These are phyloP conservation scores for Rhizopogon rudus DNA, from an alignment of 768 basidiomycete genomes.

Conservation along the genomic window DNA sequence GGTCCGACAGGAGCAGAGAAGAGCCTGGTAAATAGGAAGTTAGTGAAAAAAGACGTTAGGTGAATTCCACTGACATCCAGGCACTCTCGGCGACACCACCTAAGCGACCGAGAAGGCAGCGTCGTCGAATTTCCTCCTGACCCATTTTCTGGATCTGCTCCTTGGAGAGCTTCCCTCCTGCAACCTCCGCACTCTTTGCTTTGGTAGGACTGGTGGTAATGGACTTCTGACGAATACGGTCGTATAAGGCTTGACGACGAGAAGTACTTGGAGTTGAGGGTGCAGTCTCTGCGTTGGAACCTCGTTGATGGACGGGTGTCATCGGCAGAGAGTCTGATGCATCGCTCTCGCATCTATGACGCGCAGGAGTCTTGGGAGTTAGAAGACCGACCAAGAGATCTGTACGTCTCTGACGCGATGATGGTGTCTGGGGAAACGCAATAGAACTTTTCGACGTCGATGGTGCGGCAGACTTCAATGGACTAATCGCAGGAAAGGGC, in stretches of 20 bases:
- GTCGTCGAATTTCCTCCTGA: conserved; percentile 73
- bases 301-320: conserved; percentile 64
- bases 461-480: conserved; percentile 25
- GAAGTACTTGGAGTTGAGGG: conserved; percentile 71
- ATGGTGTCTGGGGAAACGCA: conserved; percentile 64
- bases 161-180: conserved; percentile 47
- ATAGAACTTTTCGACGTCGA: conserved; percentile 45
- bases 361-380: conserved; percentile 33
- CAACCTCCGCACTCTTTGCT: conserved; percentile 32
- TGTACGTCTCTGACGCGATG: conserved; percentile 35
- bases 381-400: conserved; percentile 32
- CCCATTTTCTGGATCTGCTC: conserved; percentile 67
- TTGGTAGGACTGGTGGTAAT: conserved; percentile 66
- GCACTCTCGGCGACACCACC: conserved; percentile 81
- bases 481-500: conserved; percentile 44
- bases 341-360: conserved; percentile 41
- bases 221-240: conserved; percentile 73
- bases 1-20: conserved; percentile 62
- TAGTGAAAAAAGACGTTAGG: background rate
- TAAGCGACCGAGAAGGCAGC: conserved; percentile 74
- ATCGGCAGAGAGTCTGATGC: conserved; percentile 41
- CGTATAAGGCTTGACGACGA: conserved; percentile 74
- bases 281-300: conserved; percentile 46
- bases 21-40: conserved; percentile 39
- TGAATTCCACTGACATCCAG: conserved; percentile 62